These are phyloP conservation scores for Alternaria gaisen DNA, from an alignment of 2,329 filamentous ascomycete species.

Conservation along the genomic window DNA sequence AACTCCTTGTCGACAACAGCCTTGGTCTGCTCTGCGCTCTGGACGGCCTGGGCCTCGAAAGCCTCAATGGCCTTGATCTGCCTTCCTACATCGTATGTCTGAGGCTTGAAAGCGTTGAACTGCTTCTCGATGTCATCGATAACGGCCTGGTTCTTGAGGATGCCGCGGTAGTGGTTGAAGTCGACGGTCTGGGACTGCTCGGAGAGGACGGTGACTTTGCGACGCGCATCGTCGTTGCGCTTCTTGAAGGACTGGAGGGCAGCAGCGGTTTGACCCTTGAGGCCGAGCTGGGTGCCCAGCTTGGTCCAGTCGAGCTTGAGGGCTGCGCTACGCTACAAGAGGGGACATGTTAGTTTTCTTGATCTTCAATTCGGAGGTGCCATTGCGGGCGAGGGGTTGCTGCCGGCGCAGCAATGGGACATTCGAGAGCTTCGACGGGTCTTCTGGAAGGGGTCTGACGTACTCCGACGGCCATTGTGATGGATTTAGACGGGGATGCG, in stretches of 20 bases:
- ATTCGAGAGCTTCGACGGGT: slow-evolving; percentile 31
- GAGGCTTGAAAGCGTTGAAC: slow-evolving; percentile 89
- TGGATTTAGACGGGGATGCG: slow-evolving; percentile 49
- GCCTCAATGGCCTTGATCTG: slow-evolving; percentile 98
- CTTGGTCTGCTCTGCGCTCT: slow-evolving; percentile 98
- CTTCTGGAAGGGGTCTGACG: slow-evolving; percentile 33
- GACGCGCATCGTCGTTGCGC: slow-evolving; percentile 98
- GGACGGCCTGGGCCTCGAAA: slow-evolving; percentile 95
- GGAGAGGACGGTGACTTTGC: slow-evolving; percentile 84
- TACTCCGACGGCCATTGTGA: slow-evolving; percentile 58
- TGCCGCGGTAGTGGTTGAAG: slow-evolving; percentile 89
- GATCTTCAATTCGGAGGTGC: slow-evolving; percentile 27
- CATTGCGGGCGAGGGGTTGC: slow-evolving; percentile 37
- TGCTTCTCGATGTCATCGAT: slow-evolving; percentile 97
- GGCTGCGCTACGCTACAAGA: slow-evolving; percentile 88
- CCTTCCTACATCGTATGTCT: slow-evolving; percentile 88
- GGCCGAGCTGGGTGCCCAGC: slow-evolving; percentile 90
- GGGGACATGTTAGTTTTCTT: slow-evolving; percentile 44
- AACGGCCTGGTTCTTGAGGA: slow-evolving; percentile 95
- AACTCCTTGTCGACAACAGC: slow-evolving; percentile 93
- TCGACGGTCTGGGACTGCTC: slow-evolving; percentile 88
- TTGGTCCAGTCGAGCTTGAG: slow-evolving; percentile 99
- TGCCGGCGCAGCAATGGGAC: slow-evolving; percentile 45
- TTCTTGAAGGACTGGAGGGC: slow-evolving; percentile 98
- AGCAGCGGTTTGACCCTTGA: slow-evolving; percentile 91